Conservation (phyloP, 306 rosid genomes). For the Acmispon strigosus region DNA sequence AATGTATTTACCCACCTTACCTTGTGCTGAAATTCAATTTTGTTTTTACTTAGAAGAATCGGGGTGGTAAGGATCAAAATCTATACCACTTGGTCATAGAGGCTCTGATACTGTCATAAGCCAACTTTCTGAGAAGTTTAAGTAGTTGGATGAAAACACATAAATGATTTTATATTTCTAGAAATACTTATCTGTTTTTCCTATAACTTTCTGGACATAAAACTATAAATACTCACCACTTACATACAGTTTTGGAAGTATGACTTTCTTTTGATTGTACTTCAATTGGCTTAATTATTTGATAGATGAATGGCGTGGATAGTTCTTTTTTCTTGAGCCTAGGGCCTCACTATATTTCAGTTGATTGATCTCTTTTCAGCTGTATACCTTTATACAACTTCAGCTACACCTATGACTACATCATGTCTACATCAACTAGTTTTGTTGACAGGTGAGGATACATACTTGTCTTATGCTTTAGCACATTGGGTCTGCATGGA, state of each 20-base stretch:
- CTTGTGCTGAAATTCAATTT: too few species aligned
- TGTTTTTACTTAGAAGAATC: too few species aligned
- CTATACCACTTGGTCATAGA: too few species aligned
- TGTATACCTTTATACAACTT: slow-evolving; percentile 95
- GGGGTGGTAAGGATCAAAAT: too few species aligned
- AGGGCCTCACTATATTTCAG: slow-evolving; percentile 55
- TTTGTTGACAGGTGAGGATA: slow-evolving; percentile 88
- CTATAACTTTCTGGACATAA: slow-evolving; percentile 1
- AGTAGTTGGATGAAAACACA: too few species aligned
- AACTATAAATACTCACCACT: neutral
- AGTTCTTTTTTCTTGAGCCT: neutral
- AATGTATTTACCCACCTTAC: too few species aligned
- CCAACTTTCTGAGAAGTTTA: too few species aligned
- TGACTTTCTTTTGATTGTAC: neutral
- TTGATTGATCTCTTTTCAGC: slow-evolving; percentile 72
- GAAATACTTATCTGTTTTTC: neutral
- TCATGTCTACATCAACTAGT: slow-evolving; percentile 80
- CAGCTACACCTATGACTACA: slow-evolving; percentile 84
- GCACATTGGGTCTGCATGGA: neutral
- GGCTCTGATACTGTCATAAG: too few species aligned
- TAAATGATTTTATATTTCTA: too few species aligned
- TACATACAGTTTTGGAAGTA: neutral
- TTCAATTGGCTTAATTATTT: slow-evolving; percentile 1
- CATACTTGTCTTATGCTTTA: neutral
- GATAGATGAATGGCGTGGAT: neutral